Percentiles rank a stretch among this genome's conserved stretches.
Conservation (phyloP, 352 stramenopile genomes). For the Globisporangium nagaii region DNA sequence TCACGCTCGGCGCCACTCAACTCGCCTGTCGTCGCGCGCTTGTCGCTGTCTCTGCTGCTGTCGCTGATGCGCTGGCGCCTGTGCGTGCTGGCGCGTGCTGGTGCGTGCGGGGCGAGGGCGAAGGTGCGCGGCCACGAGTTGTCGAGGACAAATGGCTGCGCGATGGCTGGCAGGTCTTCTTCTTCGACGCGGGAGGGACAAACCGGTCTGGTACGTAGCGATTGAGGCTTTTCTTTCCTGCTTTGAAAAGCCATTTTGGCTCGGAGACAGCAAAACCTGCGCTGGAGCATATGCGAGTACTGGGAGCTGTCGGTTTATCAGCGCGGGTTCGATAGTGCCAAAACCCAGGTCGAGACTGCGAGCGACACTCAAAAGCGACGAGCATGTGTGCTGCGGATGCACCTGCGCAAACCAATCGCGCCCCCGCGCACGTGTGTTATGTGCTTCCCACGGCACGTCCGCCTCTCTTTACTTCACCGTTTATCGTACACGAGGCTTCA, state of each 20-base stretch:
- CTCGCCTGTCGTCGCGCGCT: background rate
- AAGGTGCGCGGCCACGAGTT: background rate
- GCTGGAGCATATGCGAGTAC: too few relatives aligned
- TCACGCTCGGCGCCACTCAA: too few relatives aligned
- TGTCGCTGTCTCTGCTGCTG: background rate
- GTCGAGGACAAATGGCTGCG: background rate
- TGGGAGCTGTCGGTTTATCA: too few relatives aligned
- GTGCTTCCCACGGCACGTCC: background rate
- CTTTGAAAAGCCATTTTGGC: too few relatives aligned
- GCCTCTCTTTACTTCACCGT: background rate
- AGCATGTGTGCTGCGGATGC: too few relatives aligned
- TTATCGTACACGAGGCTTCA: background rate
- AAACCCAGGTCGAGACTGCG: too few relatives aligned
- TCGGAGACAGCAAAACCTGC: too few relatives aligned
- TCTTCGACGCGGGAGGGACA: conserved; percentile 2
- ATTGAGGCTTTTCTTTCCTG: too few relatives aligned
- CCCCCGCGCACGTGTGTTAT: too few relatives aligned
- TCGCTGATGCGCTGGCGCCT: background rate
- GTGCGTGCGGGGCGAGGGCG: background rate
- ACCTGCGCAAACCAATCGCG: too few relatives aligned
- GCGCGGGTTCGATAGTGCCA: too few relatives aligned
- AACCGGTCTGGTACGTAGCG: background rate
- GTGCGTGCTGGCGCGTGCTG: background rate
- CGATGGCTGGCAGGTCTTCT: background rate
- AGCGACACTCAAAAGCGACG: too few relatives aligned